Base-by-base conservation (phyloP, 192 early-diverging fungal species). In the Lobosporangium transversale region DNA sequence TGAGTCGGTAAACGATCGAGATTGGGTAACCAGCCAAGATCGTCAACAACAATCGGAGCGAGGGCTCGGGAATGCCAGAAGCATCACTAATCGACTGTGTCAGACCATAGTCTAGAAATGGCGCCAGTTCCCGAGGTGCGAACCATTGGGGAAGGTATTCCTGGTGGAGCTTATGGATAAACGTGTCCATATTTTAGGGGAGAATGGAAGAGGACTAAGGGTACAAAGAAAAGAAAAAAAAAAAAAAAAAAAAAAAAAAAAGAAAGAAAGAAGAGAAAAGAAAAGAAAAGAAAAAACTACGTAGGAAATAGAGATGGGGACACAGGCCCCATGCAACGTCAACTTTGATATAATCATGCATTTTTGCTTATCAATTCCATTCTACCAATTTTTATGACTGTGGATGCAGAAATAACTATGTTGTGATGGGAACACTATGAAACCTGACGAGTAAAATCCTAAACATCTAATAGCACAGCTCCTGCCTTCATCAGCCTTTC, bases 41-140 rank as follows among this genome's bases (percentile, higher is more conserved):
- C 10, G 85, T 83, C 21, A 82, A 20, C 44, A 87, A 48, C 20
- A 88, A 51, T n/a, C 83, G 74, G 45, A 87, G 60, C 1, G 82
- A 70, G 4, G 82, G 70, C 57, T 88, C 87, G 5, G 85, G 84
- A 18, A 87, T 51, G 3, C 85, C 85, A n/a, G 80, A 80, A 40
- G 56, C 53, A 18, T 51, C 66, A 24, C 66, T 75, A 37, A 74
- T 14, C 0, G 78, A 58, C 7, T 54, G 40, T 24, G 78, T 76
- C 21, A 76, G 43, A 33, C 73, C 73, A 50, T 76, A 76, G 58
- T 76, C 73, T n/a, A 75, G 63, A 35, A 66, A 75, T 1, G 63
- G 58, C 45, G 71, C 35, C 20, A 63, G 30, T 4, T 44, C 50
- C 35, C 44, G 55, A 42, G 71, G 71, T 14, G 56, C 63, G 58